These are phyloP conservation scores for Kazachstania martiniae DNA, from an alignment of 805 yeast species.

Conservation along the genomic window DNA sequence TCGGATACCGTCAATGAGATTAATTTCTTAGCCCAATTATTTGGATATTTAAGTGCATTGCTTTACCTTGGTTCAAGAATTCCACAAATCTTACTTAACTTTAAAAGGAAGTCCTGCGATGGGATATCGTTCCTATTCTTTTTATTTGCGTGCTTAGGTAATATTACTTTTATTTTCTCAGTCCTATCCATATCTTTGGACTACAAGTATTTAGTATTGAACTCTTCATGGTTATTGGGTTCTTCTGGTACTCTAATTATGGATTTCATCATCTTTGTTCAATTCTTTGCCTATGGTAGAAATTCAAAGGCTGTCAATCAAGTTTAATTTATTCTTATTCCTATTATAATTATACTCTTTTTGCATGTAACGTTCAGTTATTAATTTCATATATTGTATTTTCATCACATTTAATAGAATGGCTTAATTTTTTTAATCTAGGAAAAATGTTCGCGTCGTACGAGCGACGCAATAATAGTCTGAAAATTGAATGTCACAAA, in stretches of 20 bases:
- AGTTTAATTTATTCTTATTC: no score
- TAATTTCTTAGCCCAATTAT: conserved; percentile 72
- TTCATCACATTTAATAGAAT: no score
- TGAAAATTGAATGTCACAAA: no score
- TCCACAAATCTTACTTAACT: conserved; percentile 85
- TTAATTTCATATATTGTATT: no score
- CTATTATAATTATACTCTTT: no score
- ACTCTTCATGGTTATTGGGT: conserved; percentile 89
- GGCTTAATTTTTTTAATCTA: no score
- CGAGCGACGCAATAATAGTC: no score
- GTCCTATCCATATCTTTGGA: conserved; percentile 69
- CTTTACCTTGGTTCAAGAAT: conserved; percentile 79
- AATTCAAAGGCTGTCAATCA: no score
- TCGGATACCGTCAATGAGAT: conserved; percentile 40
- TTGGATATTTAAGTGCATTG: conserved; percentile 71
- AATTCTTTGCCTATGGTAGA: conserved; percentile 63
- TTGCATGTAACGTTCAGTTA: no score
- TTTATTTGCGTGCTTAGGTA: conserved; percentile 90
- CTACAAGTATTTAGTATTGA: conserved; percentile 59
- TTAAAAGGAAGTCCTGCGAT: conserved; percentile 81
- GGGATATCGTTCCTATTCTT: conserved; percentile 91
- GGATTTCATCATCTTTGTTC: conserved; percentile 77
- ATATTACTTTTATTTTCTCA: conserved; percentile 79
- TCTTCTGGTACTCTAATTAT: conserved; percentile 75
- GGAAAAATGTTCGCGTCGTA: no score